Evolutionary conservation across 345 rosid genomes (phyloP), one percentile per base, ranked within the genome.

Genomic region (Melaleuca alternifolia): DNA sequence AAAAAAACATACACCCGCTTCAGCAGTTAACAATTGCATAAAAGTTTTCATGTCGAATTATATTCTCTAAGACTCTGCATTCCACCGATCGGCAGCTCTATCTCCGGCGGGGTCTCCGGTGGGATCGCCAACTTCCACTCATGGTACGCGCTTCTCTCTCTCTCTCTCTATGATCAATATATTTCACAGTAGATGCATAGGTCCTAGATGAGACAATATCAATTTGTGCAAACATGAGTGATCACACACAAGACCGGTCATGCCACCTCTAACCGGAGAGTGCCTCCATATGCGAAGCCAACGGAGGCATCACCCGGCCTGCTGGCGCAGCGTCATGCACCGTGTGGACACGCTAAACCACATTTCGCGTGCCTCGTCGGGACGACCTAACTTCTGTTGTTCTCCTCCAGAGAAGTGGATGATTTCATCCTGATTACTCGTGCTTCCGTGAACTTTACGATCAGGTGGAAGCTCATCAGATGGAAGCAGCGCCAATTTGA

Each of bases 381-480:
- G 46, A 30, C 46, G 6, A 23, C 46, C 33, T 33, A 18, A 33
- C 33, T 33, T 15, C 77, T 18, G 12, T 65, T 23, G 2, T 65
- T 33, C 77, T 65, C 77, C 46, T 33, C 4, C 10, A 33, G 77
- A 16, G 77, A 30, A 65, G 77, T 20, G 46, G 54, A 65, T 65
- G 77, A 16, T 65, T 33, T 65, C n/a, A n/a, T n/a, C 37, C 79
- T 21, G 79, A 71, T 37, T 2, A 20, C 79, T 71, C 23, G 18
- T 33, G 18, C 44, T 24, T 71, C 37, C 18, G 79, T 20, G 24
- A 41, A 71, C 18, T 41, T 33, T 71, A 9, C 37, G 79, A 37
- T 71, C 79, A 71, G 79, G 79, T 9, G 71, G 87, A 50, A 76
- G 24, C 62, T 26, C 88, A 86, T 83, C 88, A 26, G 88, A 50